Base-by-base conservation (phyloP, 1,284 basidiomycete species). In the Heterobasidion irregulare region DNA sequence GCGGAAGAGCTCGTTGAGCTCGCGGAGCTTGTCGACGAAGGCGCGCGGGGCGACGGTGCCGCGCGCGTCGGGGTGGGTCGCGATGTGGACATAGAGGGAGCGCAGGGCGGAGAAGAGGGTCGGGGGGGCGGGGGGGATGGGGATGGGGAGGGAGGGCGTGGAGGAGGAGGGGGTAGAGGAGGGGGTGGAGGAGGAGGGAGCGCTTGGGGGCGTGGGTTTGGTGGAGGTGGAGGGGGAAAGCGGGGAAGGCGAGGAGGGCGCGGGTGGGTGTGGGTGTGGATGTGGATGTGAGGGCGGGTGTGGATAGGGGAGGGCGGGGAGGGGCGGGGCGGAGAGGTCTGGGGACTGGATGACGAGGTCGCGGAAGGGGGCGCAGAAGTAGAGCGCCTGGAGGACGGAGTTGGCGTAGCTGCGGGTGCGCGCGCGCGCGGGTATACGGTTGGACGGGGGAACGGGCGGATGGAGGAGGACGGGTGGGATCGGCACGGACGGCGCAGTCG, bases 321-420 rank as follows among this genome's bases (percentile, higher is more conserved):
- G 10, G 12, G 46, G 26, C 16, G 46, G 46, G n/a, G 46, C 65
- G 54, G 76, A 75, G 33, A 68, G 69, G 65, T 79, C 77, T 26
- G 76, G 70, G 57, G 83, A 78, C 51, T 84, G 77, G 50, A 83
- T 76, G 59, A 93, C 73, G 56, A 90, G 85, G 47, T 89, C 81
- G 44, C 90, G 78, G 66, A 94, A 92, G 0, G 90, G 89, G n/a
- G 77, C 70, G 62, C 89, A 92, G 62, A 88, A 89, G 72, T 98
- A 99, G 54, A 99, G 83, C 0, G 96, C 89, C 70, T 99, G 96
- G 9, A 99, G 80, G 33, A 99, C 92, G 15, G 96, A 98, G 73
- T 98, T 99, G 75, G 91, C 94, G 71, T 99, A 99, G 73, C 92
- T 94, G 26, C 26, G 26, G 69, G 44, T n/a, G 46, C 18, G 34